Percentiles rank a stretch among this genome's conserved stretches.
Conservation (phyloP, 305 asterid genomes). For the Rubia tinctorum region DNA sequence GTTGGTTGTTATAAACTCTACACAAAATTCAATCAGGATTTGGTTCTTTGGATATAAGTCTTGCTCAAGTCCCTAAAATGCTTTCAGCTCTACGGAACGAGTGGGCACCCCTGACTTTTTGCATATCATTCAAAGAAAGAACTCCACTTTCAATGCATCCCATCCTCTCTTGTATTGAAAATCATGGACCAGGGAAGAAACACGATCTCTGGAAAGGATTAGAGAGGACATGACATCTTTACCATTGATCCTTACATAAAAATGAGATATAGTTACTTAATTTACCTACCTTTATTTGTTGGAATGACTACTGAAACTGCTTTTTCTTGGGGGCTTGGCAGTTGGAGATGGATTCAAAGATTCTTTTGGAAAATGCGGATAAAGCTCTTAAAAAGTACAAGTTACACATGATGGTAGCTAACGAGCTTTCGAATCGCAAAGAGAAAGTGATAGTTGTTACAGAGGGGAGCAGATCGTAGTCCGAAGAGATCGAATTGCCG, state of each 20-base stretch:
- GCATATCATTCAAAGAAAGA: too few species aligned
- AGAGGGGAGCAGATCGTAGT: slow-evolving; percentile 50
- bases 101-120: slow-evolving; percentile 63
- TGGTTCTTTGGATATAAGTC: slow-evolving; percentile 91
- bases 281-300: background rate
- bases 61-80: slow-evolving; percentile 94
- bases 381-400: slow-evolving; percentile 70
- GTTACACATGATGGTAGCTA: slow-evolving; percentile 89
- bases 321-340: slow-evolving; percentile 14
- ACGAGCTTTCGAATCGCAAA: slow-evolving; percentile 89
- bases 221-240: too few species aligned
- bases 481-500: slow-evolving; percentile 45
- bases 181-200: too few species aligned
- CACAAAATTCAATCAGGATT: slow-evolving; percentile 94
- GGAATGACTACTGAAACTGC: background rate
- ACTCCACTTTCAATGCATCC: too few species aligned
- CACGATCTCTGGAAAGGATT: too few species aligned
- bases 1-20: slow-evolving; percentile 38
- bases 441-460: slow-evolving; percentile 84
- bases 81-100: slow-evolving; percentile 73
- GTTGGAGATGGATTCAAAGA: slow-evolving; percentile 86
- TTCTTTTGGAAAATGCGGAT: slow-evolving; percentile 78
- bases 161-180: too few species aligned
- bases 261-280: too few species aligned
- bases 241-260: too few species aligned